Conservation (phyloP, 2,329 filamentous ascomycete species). For the Periconia macrospinosa region DNA sequence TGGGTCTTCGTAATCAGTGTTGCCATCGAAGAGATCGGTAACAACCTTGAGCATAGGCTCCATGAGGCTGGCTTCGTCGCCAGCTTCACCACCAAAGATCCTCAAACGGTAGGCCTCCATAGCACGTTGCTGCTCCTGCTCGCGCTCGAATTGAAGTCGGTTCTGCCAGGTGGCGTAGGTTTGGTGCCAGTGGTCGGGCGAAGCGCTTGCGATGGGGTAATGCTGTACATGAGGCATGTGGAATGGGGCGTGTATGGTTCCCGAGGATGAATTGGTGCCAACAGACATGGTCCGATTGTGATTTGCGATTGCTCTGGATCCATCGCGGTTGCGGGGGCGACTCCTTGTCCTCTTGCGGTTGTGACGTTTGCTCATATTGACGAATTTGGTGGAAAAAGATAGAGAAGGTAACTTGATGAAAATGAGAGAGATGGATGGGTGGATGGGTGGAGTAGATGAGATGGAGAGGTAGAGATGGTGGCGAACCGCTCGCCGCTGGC, state of each 20-base stretch:
- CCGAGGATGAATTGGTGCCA: constrained; percentile 30
- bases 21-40: constrained; percentile 48
- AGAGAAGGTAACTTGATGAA: neutral
- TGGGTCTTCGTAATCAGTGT: constrained; percentile 49
- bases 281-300: constrained; percentile 34
- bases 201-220: constrained; percentile 18
- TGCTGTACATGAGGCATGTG: constrained; percentile 12
- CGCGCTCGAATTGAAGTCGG: constrained; percentile 22
- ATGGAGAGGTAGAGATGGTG: neutral
- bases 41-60: constrained; percentile 52
- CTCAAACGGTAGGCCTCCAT: constrained; percentile 43
- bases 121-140: constrained; percentile 31
- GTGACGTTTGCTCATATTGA: constrained; percentile 46
- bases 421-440: constrained; percentile 4
- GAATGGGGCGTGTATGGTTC: constrained; percentile 25
- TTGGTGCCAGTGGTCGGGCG: constrained; percentile 39
- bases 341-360: constrained; percentile 49
- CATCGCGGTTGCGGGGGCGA: constrained; percentile 44
- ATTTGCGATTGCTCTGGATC: constrained; percentile 24
- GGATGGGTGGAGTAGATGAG: neutral
- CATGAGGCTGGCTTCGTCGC: constrained; percentile 46
- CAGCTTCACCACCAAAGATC: constrained; percentile 48
- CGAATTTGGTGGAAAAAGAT: neutral
- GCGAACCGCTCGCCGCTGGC: neutral
- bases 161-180: constrained; percentile 43